These are phyloP conservation scores for Suhomyces kilbournensis DNA, from an alignment of 805 yeast species.

Conservation along the genomic window DNA sequence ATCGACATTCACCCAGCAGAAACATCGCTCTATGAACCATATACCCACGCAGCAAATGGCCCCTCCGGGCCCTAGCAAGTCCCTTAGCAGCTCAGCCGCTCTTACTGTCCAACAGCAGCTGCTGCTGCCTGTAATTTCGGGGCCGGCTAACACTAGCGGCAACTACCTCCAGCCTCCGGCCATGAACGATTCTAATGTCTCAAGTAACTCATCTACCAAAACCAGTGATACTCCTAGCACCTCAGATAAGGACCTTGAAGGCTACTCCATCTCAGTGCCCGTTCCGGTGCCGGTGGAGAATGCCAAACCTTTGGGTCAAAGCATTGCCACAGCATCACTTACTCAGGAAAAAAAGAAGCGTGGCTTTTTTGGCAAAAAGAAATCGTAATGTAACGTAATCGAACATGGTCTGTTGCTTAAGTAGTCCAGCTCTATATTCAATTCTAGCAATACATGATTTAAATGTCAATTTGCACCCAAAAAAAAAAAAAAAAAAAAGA, in stretches of 20 bases:
- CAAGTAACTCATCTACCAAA: conserved; percentile 10
- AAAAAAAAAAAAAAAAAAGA: no score
- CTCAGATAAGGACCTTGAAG: not conserved
- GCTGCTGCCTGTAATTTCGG: not conserved
- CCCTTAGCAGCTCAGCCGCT: not conserved
- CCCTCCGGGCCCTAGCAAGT: not conserved
- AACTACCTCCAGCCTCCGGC: conserved; percentile 6
- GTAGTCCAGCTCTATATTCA: not conserved
- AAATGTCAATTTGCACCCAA: not conserved
- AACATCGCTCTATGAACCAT: conserved; percentile 10
- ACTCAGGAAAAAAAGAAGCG: conserved; percentile 8
- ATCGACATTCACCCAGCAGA: conserved; percentile 15
- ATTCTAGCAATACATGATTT: not conserved
- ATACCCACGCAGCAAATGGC: not conserved
- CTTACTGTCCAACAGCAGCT: not conserved
- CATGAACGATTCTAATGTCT: conserved; percentile 6
- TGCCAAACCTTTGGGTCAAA: conserved; percentile 8
- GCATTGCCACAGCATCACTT: not conserved
- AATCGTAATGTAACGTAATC: not conserved
- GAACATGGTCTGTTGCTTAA: not conserved
- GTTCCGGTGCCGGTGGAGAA: conserved; percentile 1
- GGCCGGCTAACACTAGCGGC: not conserved
- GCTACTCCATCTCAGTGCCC: conserved; percentile 1
- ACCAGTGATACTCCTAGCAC: conserved; percentile 11
- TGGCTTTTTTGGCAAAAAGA: conserved; percentile 11